phyloP scores from a whole-genome alignment of 225 moss, liverwort and hornwort genomes.

The Polytrichum commune region DNA sequence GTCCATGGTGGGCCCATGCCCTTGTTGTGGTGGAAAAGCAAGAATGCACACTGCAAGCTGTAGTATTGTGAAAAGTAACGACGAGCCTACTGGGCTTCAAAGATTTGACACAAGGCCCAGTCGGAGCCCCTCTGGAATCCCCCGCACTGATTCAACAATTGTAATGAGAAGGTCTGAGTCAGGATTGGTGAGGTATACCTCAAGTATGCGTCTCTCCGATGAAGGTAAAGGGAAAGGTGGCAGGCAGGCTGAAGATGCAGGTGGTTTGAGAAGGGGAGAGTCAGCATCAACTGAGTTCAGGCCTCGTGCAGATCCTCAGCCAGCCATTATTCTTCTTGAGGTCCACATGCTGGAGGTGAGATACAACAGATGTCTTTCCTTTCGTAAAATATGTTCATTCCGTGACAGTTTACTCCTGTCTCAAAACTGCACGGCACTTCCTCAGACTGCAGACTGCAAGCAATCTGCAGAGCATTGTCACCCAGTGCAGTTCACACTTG shows the following conservation, averaged over 20 bases:
- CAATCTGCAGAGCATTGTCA: too few species aligned
- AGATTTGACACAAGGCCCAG: constrained; percentile 17
- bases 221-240: background rate
- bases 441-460: too few species aligned
- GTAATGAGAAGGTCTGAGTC: constrained; percentile 45
- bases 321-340: constrained; percentile 67
- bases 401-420: too few species aligned
- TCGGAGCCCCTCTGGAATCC: constrained; percentile 24
- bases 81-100: constrained; percentile 12
- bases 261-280: constrained; percentile 34
- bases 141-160: constrained; percentile 33
- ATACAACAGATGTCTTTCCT: background rate
- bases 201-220: constrained; percentile 19
- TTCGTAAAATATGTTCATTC: background rate
- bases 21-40: constrained; percentile 38
- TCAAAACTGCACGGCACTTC: too few species aligned
- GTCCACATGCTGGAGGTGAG: constrained; percentile 77
- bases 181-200: constrained; percentile 32
- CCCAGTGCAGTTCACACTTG: too few species aligned
- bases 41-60: constrained; percentile 32
- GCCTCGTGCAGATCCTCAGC: constrained; percentile 52
- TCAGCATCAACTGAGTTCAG: constrained; percentile 28
- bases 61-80: constrained; percentile 18
- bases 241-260: constrained; percentile 49
- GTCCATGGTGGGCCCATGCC: constrained; percentile 42